Evolutionary conservation across 139 green algal species (phyloP), one percentile per base, ranked within the genome.

Genomic region (Coelastrella sp.): DNA sequence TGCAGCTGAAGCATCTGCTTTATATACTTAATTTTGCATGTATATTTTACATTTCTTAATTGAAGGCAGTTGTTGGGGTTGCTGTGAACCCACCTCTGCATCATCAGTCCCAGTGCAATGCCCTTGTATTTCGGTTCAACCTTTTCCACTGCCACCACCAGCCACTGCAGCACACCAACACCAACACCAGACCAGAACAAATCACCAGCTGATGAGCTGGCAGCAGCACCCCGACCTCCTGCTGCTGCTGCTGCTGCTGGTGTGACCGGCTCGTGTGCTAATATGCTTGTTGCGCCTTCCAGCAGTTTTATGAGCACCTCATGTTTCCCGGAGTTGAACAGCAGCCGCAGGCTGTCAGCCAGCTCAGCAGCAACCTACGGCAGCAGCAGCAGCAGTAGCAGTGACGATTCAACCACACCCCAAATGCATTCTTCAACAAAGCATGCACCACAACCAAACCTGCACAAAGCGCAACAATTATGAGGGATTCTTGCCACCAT

Each of bases 281-380:
- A 59, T 6, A 56, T 65, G 6, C 19, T 56, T 59, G n/a, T 17
- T 60, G 81, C 81, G 0, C 81, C 82, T 78, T 61, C 49, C 25
- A 87, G 65, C 19, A 87, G 19, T 12, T 73, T 73, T 7, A 87
- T 63, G 35, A 87, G 35, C 25, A 17, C 60, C 14, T 20, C 82
- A 19, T 87, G 57, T 70, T 87, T 78, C 15, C 65, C 25, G 14
- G 57, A 56, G 65, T 78, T 87, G 82, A 79, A 87, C 12, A 87
- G 65, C 82, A 79, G n/a, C 63, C 72, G 22, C 82, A 87, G 78
- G 82, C 82, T 57, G 15, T 78, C 65, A 58, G 15, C 27, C 63
- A 87, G 65, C 82, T 87, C 82, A 35, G 82, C 82, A 87, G 27
- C 82, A 35, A 87, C 82, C 82, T 87, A 24, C 9, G 27, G 12